These are phyloP conservation scores for Ganoderma resinaceum DNA, from an alignment of 1,284 basidiomycete species.

Conservation along the genomic window DNA sequence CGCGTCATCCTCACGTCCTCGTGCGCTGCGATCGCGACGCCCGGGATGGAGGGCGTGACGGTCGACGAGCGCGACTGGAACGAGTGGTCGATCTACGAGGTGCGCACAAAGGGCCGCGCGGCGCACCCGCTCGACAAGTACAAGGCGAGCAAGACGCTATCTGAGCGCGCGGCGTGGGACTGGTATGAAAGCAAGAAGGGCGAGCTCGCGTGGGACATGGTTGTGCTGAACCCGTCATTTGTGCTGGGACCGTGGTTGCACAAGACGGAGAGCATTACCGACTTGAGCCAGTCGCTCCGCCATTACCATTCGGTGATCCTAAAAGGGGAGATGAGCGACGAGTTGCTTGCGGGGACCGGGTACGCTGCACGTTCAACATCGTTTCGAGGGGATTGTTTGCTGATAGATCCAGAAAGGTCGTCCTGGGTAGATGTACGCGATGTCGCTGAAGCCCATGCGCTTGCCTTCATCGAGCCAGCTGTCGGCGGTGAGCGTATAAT, in stretches of 20 bases:
- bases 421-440: constrained; percentile 68
- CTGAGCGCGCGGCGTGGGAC: constrained; percentile 62
- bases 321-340: constrained; percentile 10
- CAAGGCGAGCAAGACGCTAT: constrained; percentile 70
- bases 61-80: constrained; percentile 72
- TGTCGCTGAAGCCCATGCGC: constrained; percentile 62
- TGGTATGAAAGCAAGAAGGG: constrained; percentile 60
- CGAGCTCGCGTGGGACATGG: constrained; percentile 35
- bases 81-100: constrained; percentile 54
- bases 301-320: constrained; percentile 21
- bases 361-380: background rate
- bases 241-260: constrained; percentile 22
- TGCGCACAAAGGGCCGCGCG: constrained; percentile 60
- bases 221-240: constrained; percentile 17
- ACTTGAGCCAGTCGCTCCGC: constrained; percentile 28
- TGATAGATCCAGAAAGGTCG: constrained; percentile 10
- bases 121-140: constrained; percentile 56
- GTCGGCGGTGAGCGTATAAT: constrained; percentile 70
- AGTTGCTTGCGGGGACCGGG: constrained; percentile 5
- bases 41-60: constrained; percentile 15
- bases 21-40: constrained; percentile 50
- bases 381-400: too few species aligned
- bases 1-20: constrained; percentile 69
- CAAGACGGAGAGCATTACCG: constrained; percentile 20
- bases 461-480: constrained; percentile 55